Evolutionary conservation across 208 protist genomes (phyloP), one percentile per base, ranked within the genome.

Genomic region (Leptomonas pyrrhocoris): DNA sequence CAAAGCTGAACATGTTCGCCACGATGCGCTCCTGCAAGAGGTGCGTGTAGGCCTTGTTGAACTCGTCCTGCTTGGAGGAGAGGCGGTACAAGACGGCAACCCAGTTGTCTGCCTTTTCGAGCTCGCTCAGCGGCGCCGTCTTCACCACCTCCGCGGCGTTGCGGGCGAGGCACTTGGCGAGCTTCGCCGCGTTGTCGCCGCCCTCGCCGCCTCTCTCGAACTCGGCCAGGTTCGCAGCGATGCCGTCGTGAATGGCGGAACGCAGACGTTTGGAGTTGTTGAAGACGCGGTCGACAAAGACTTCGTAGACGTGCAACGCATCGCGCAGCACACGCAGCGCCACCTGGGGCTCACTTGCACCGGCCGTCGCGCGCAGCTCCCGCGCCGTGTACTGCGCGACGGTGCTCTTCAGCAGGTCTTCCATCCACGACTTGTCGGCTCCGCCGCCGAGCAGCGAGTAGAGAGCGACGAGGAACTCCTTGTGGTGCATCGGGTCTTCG

Each of bases 51-150:
- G 55, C 56, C n/a, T 42, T 40, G 51, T 80, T 54, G 46, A 83
- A 86, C n/a, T 79, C 69, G 21, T 86, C 77, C 66, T 86, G 72
- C 21, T 79, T 72, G 18, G 53, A 51, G 53, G 77, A 79, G 6
- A 86, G 68, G 12, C 75, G 68, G 62, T 80, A 86, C 23, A 83
- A 63, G 23, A 79, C 67, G 16, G 76, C 71, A 25, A 85, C 59
- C 79, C 79, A 84, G 53, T 84, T 72, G 55, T 69, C 62, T 23
- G n/a, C 5, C 3, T 36, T n/a, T 9, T 45, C 38, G 7, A 73
- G 67, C n/a, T 65, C 68, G 12, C 25, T 42, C 31, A 79, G 21
- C 38, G 61, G 23, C 36, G 58, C 57, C 38, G 28, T 76, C 36
- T 76, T 68, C 2, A 69, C 51, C 50, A 70, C 74, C 30, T 69